Evolutionary conservation across 495 filamentous ascomycete genomes (phyloP), one percentile per base, ranked within the genome.

Genomic region (Platismatia glauca): DNA sequence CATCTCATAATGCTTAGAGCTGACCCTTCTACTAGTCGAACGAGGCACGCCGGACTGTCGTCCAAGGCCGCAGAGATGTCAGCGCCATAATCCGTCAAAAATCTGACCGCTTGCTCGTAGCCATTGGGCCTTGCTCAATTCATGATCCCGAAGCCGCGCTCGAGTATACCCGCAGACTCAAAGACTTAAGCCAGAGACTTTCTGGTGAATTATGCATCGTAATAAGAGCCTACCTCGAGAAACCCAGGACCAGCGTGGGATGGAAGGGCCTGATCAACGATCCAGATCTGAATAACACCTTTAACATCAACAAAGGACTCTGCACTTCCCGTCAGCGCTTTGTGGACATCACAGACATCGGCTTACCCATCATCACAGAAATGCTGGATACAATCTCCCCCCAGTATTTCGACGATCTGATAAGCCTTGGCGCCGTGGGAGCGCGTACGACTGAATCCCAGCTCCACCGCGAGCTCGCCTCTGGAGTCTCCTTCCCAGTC

Each of bases 221-320:
- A 41, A 98, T 98, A 94, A 88, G 94, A 55, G 88, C 89, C 46
- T 98, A 98, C 81, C 85, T 98, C 34, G 94, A 98, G 80, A 98
- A 98, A 78, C 94, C 94, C 31, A 85, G 94, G 64, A 98, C 94
- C 18, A 98, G 91, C 0, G 90, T 97, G n/a, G 94, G 94, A 58
- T 98, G 94, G 94, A 98, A 98, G 77, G 94, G 94, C 18, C 80
- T 98, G 64, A 95, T 98, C 79, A 98, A 98, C 74, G 94, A 98
- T 76, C 94, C 94, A 4, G 93, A 98, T 67, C 95, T 98, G 73
- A 91, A 98, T 75, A 89, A 95, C 70, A 91, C 87, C 76, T 97
- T 97, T 84, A 84, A 96, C 74, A 97, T 98, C 77, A 97, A 96
- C 82, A 96, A 96, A 79, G 94, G 94, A 11, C 74, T 98, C 71